Evolutionary conservation across 345 rosid genomes (phyloP), one percentile per base, ranked within the genome.

Genomic region (Conringia planisiliqua): DNA sequence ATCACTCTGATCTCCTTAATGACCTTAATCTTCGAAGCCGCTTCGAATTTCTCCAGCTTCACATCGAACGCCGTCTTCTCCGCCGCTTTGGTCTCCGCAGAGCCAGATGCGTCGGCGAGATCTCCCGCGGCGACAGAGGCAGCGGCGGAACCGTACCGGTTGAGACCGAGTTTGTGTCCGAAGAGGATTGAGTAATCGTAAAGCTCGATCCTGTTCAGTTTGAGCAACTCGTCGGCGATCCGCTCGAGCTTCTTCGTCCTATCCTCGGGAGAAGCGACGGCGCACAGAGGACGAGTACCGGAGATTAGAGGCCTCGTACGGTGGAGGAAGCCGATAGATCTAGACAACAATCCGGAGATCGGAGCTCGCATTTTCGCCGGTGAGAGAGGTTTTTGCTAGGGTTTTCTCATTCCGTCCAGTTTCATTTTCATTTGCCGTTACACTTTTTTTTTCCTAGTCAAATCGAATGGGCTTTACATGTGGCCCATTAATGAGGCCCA

Each of bases 1-100:
- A 90, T 87, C 1, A 79, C 11, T 82, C 96, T 85, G 2, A 91
- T 90, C 79, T 91, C 98, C 80, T 90, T 91, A 14, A 90, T 87
- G 16, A 94, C 85, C 78, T 91, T 94, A 20, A 91, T 83, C 83
- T 91, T 94, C 32, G 80, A 66, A 17, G 89, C 71, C 0, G 91
- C 83, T 2, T 90, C 93, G 72, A 83, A 91, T 82, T 91, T 89
- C 87, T 94, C 96, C 65, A 94, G 86, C 85, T 89, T 94, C 17
- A 94, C 80, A 76, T 91, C 93, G 55, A 89, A 91, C 4, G 82
- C 86, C 4, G 87, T 88, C 89, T 94, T 94, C 60, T 91, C 95
- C 33, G 74, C 83, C 17, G 82, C 79, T 71, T 84, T 86, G 2
- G 79, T 76, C 10, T 86, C 88, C 0, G 80, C 51, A 0, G 85